Evolutionary conservation across 495 filamentous ascomycete species (phyloP), one percentile per base, ranked within the genome.

Genomic region (Penicillium fimorum): DNA sequence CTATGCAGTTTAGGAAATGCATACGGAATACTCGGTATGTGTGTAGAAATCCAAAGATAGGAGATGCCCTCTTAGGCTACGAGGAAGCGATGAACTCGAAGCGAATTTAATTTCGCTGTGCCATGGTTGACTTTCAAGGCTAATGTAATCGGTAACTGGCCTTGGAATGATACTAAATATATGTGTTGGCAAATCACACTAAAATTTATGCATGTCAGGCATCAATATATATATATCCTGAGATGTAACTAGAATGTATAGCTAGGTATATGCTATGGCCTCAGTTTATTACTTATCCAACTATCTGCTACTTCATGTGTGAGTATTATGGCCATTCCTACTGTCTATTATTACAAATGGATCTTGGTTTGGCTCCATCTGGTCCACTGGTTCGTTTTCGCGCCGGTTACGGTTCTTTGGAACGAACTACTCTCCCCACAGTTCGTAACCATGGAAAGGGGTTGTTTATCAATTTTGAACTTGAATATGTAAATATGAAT

Each of bases 351-450:
- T 15, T 45, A 38, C 27, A 43, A 27, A 5, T 41, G 49, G 53
- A 33, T 55, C 41, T 22, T 20, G 20, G 41, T 20, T 30, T 25
- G 61, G 41, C 33, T 41, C 58, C 55, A 52, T 46, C 38, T 24
- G 62, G 45, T 56, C 63, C 62, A 58, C 44, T 52, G 62, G 62
- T 61, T 62, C 59, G 43, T 11, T 24, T 41, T 41, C 15, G 52
- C 57, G 27, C 22, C 22, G 53, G 42, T 9, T 37, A 1, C 18
- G 24, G n/a, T 11, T 35, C 53, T 54, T 22, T 59, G 59, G 63
- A 53, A 57, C 62, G 62, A 65, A 66, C 63, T 56, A 37, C 42
- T 56, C 49, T 51, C 54, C 38, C 58, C 24, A 50, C 46, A 55
- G 15, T 3, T n/a, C 0, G 33, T 4, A 13, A 35, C 32, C 15